Evolutionary conservation across 2,329 filamentous ascomycete genomes (phyloP).

Genomic region (Huntiella moniliformis): DNA sequence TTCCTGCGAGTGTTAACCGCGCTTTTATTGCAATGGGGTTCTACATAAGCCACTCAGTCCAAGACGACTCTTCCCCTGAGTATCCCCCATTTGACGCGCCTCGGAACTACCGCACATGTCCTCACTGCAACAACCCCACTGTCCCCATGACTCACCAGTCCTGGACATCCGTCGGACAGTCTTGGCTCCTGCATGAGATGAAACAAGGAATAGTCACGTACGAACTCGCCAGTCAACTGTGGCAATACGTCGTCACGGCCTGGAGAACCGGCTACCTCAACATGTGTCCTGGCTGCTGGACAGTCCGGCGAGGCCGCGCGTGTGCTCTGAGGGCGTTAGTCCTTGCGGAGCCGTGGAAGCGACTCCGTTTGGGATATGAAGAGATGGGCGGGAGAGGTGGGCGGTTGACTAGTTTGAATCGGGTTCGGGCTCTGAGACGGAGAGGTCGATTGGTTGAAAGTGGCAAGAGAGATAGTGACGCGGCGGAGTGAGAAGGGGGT

Average conservation of each 20-base stretch:
- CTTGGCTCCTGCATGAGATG: neutral
- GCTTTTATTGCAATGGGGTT: too few relatives aligned
- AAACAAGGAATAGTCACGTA: neutral
- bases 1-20: too few relatives aligned
- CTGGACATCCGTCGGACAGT: neutral
- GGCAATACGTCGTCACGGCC: neutral
- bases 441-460: too few relatives aligned
- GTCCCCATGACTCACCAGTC: neutral
- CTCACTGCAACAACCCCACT: neutral
- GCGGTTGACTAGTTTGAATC: too few relatives aligned
- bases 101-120: neutral
- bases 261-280: neutral
- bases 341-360: too few relatives aligned
- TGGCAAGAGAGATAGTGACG: too few relatives aligned
- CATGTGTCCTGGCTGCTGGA: conserved; percentile 1
- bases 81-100: neutral
- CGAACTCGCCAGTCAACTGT: neutral
- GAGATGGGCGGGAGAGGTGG: neutral
- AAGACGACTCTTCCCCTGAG: too few relatives aligned
- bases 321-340: too few relatives aligned
- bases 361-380: neutral
- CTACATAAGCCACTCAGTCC: too few relatives aligned
- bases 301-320: neutral
- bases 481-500: too few relatives aligned
- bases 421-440: too few relatives aligned